Percentiles rank a stretch among this genome's conserved stretches.
phyloP scores from a whole-genome alignment of 1,284 basidiomycete species.

The Tausonia pullulans region DNA sequence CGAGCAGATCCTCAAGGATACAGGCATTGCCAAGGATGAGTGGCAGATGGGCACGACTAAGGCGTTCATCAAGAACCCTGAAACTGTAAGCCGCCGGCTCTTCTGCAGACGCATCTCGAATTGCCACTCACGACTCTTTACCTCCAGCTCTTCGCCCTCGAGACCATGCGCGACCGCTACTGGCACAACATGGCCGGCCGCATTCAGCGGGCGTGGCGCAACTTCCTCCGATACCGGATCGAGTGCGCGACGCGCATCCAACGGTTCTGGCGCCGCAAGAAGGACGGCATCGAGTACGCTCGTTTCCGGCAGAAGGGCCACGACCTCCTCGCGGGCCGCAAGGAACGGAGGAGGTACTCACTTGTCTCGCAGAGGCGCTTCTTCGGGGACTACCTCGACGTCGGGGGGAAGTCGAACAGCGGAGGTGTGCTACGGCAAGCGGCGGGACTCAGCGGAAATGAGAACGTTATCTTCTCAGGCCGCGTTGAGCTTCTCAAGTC shows the following conservation, averaged over 20 bases:
- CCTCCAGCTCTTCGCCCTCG: slow-evolving; percentile 80
- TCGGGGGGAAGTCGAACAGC: slow-evolving; percentile 68
- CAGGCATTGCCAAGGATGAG: slow-evolving; percentile 89
- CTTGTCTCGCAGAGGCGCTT: slow-evolving; percentile 89
- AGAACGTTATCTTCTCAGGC: slow-evolving; percentile 78
- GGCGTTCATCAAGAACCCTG: slow-evolving; percentile 99
- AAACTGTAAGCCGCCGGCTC: slow-evolving; percentile 54
- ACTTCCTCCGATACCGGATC: slow-evolving; percentile 88
- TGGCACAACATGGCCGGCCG: slow-evolving; percentile 99
- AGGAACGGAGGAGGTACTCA: slow-evolving; percentile 89
- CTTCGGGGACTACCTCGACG: slow-evolving; percentile 91
- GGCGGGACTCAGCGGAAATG: slow-evolving; percentile 63
- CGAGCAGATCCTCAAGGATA: slow-evolving; percentile 83
- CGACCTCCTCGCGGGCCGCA: slow-evolving; percentile 76
- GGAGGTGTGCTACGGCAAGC: slow-evolving; percentile 67
- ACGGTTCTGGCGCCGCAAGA: slow-evolving; percentile 97
- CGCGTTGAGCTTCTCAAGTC: slow-evolving; percentile 76
- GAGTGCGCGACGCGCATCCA: slow-evolving; percentile 94
- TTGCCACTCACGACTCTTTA: slow-evolving; percentile 1
- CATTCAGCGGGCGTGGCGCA: slow-evolving; percentile 93
- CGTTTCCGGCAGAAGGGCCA: slow-evolving; percentile 89
- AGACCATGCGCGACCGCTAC: slow-evolving; percentile 97
- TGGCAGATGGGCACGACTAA: slow-evolving; percentile 99
- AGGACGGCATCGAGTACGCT: slow-evolving; percentile 78
- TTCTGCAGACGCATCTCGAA: background rate